These are phyloP conservation scores for Gonapodya prolifera DNA, from an alignment of 192 early-diverging fungal species.

Conservation along the genomic window DNA sequence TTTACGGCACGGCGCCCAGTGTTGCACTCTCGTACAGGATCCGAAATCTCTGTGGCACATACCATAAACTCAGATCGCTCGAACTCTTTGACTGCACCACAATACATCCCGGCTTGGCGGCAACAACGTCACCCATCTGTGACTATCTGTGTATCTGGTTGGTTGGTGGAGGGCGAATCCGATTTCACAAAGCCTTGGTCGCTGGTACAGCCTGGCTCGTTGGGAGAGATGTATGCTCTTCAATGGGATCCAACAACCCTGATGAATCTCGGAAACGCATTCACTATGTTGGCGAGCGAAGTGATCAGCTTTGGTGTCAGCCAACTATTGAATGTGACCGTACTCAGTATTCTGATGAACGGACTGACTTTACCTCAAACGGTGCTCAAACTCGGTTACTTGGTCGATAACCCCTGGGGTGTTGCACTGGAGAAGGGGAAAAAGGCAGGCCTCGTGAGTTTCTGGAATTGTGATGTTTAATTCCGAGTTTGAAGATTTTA, in stretches of 20 bases:
- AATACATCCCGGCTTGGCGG: not conserved
- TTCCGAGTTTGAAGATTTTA: not conserved
- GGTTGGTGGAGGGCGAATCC: constrained; percentile 51
- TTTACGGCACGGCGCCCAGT: not conserved
- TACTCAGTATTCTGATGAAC: constrained; percentile 35
- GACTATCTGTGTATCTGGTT: constrained; percentile 19
- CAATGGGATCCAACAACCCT: constrained; percentile 84
- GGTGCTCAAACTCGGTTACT: constrained; percentile 51
- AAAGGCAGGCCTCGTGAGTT: constrained; percentile 44
- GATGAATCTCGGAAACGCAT: constrained; percentile 66
- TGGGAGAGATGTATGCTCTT: constrained; percentile 80
- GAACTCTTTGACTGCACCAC: too few relatives aligned
- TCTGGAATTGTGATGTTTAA: constrained; percentile 4
- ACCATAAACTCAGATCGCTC: constrained; percentile 58
- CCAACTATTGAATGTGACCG: constrained; percentile 37
- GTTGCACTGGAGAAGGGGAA: constrained; percentile 62
- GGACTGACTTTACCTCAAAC: constrained; percentile 35
- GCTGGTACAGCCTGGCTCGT: constrained; percentile 53
- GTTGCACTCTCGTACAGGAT: not conserved
- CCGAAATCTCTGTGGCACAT: constrained; percentile 35
- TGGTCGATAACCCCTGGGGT: constrained; percentile 88
- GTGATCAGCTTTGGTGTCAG: constrained; percentile 42
- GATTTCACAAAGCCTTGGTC: constrained; percentile 78
- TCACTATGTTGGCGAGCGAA: constrained; percentile 79
- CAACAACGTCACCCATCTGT: constrained; percentile 2